These are phyloP conservation scores for Cicer yamashitae DNA, from an alignment of 306 rosid genomes.

Conservation along the genomic window DNA sequence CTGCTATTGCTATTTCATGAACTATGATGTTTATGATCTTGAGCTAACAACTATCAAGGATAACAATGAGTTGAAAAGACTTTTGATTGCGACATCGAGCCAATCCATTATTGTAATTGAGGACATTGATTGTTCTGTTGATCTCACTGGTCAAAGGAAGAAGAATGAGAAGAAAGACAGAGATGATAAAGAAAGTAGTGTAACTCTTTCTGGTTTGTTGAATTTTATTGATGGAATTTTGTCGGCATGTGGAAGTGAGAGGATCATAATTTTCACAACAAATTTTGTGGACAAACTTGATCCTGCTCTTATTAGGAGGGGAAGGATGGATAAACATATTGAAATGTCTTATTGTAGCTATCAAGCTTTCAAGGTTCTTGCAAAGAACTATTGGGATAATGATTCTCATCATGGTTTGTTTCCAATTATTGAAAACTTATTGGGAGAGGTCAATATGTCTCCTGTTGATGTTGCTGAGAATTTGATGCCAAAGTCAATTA, in stretches of 20 bases:
- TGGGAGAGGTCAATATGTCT: constrained; percentile 54
- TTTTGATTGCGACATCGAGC: constrained; percentile 49
- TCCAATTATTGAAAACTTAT: constrained; percentile 41
- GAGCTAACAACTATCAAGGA: constrained; percentile 60
- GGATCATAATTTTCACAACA: constrained; percentile 65
- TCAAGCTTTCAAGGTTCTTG: constrained; percentile 66
- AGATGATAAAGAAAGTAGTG: constrained; percentile 45
- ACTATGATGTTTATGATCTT: constrained; percentile 68
- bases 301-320: constrained; percentile 65
- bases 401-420: constrained; percentile 50
- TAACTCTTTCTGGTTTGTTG: constrained; percentile 66
- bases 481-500: constrained; percentile 61
- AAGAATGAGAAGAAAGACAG: constrained; percentile 37
- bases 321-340: constrained; percentile 74
- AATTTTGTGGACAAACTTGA: constrained; percentile 68
- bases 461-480: constrained; percentile 82
- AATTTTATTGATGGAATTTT: constrained; percentile 75
- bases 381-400: constrained; percentile 62
- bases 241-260: constrained; percentile 77
- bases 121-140: constrained; percentile 69
- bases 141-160: constrained; percentile 64
- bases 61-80: constrained; percentile 52
- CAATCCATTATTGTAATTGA: constrained; percentile 61
- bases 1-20: constrained; percentile 65
- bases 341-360: constrained; percentile 64